phyloP scores from a whole-genome alignment of 176 grass and related monocot species.

The Oryza longistaminata region DNA sequence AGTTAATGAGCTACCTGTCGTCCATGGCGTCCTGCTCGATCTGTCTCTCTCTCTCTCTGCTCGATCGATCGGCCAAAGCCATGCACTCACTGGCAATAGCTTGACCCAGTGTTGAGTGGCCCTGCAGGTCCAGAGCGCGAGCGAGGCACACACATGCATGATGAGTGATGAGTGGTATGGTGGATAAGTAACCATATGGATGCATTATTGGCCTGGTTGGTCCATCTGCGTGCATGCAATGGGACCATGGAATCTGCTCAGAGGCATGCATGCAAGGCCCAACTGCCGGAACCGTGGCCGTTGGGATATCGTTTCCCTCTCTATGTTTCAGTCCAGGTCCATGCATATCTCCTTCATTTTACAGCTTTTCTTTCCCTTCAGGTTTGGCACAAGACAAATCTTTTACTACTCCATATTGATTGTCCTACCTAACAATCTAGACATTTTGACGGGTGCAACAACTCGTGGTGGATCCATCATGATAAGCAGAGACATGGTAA shows the following conservation, averaged over 20 bases:
- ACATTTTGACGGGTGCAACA: too few relatives aligned
- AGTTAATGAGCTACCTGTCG: neutral
- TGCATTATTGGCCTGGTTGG: constrained; percentile 17
- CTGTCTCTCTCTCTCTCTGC: neutral
- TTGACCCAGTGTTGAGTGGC: neutral
- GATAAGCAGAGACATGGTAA: too few relatives aligned
- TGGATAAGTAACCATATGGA: neutral
- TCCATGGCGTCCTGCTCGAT: neutral
- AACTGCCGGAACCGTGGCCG: constrained; percentile 35
- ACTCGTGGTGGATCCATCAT: too few relatives aligned
- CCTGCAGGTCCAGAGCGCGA: neutral
- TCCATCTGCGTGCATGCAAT: neutral
- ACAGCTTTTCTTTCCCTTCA: neutral
- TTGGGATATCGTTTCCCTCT: constrained; percentile 40
- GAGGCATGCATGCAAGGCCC: constrained; percentile 7
- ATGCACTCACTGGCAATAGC: neutral
- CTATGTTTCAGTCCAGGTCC: neutral
- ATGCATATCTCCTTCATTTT: neutral
- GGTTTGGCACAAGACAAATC: neutral
- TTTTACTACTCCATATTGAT: neutral
- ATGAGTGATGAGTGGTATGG: neutral
- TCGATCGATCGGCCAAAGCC: neutral
- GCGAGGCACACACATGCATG: neutral
- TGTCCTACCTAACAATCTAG: neutral
- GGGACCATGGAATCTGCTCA: constrained; percentile 27